These are phyloP conservation scores for Phytophthora multivora DNA, from an alignment of 352 stramenopile species.

Conservation along the genomic window DNA sequence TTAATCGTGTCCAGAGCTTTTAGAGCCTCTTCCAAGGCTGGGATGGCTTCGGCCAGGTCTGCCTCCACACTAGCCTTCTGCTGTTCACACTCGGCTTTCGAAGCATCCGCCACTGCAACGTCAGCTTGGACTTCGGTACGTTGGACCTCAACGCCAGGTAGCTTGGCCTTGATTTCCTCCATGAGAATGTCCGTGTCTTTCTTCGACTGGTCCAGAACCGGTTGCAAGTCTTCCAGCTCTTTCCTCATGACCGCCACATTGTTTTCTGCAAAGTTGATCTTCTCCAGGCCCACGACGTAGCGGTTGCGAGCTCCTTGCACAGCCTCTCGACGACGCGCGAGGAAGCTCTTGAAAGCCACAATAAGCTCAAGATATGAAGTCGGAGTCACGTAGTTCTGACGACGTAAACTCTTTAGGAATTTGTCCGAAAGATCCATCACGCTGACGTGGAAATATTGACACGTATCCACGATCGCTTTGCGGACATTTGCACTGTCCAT, in stretches of 20 bases:
- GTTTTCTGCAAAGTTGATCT: conserved; percentile 93
- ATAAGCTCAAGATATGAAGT: conserved; percentile 96
- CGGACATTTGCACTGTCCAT: conserved; percentile 83
- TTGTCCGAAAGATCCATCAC: conserved; percentile 84
- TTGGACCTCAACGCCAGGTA: conserved; percentile 89
- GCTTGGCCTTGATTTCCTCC: conserved; percentile 93
- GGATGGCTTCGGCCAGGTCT: conserved; percentile 94
- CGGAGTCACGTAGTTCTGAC: conserved; percentile 96
- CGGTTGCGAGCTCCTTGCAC: conserved; percentile 84
- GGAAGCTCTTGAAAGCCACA: conserved; percentile 92
- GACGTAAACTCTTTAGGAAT: conserved; percentile 84
- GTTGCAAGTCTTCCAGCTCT: conserved; percentile 94
- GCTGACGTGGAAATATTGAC: conserved; percentile 93
- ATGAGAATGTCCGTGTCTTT: conserved; percentile 94
- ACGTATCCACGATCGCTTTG: conserved; percentile 89
- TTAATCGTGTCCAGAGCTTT: conserved; percentile 94
- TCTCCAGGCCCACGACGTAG: conserved; percentile 93
- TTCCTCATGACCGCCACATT: conserved; percentile 95
- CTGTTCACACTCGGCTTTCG: conserved; percentile 91
- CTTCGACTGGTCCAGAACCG: conserved; percentile 91
- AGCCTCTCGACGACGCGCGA: conserved; percentile 81
- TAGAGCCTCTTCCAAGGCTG: conserved; percentile 92
- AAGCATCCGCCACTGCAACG: conserved; percentile 74
- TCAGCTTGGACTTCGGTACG: conserved; percentile 80
- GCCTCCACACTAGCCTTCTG: conserved; percentile 87